A percentile compares a stretch with the other conserved stretches of the same genome.
Conservation (phyloP, 768 basidiomycete genomes). For the Suillus placidus region DNA sequence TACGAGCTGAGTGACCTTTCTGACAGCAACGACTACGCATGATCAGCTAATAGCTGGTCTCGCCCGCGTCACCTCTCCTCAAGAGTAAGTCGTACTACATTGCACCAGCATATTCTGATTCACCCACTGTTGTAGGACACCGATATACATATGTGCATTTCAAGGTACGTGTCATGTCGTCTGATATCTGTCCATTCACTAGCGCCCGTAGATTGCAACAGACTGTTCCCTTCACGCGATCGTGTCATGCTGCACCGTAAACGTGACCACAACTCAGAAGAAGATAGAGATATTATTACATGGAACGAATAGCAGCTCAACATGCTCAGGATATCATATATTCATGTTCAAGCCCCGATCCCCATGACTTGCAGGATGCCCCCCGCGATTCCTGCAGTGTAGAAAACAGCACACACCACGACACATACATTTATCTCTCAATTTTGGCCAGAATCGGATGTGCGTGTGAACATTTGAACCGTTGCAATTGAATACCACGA, state of each 20-base stretch:
- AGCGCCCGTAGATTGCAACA: slow-evolving; percentile 55
- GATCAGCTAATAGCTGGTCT: slow-evolving; percentile 55
- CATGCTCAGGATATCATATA: neutral
- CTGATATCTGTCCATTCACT: slow-evolving; percentile 3
- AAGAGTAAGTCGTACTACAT: slow-evolving; percentile 52
- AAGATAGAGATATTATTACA: slow-evolving; percentile 60
- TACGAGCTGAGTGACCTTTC: neutral
- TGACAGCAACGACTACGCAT: slow-evolving; percentile 52
- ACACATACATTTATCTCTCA: neutral
- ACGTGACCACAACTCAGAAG: slow-evolving; percentile 67
- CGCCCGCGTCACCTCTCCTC: slow-evolving; percentile 64
- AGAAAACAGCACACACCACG: neutral
- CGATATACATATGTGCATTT: slow-evolving; percentile 79
- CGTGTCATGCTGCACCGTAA: slow-evolving; percentile 71
- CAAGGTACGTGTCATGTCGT: slow-evolving; percentile 41
- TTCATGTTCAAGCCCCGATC: neutral
- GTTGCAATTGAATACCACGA: slow-evolving; percentile 8
- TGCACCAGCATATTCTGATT: neutral
- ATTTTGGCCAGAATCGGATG: neutral
- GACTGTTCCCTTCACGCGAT: slow-evolving; percentile 72
- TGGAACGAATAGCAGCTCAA: slow-evolving; percentile 59
- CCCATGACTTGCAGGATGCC: neutral
- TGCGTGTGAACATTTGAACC: neutral
- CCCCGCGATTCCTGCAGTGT: neutral
- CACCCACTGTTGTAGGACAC: slow-evolving; percentile 50